Percentiles rank a stretch among this genome's conserved stretches.
Evolutionary conservation across 192 early-diverging fungal species (phyloP).

Genomic region (Linderina pennispora): DNA sequence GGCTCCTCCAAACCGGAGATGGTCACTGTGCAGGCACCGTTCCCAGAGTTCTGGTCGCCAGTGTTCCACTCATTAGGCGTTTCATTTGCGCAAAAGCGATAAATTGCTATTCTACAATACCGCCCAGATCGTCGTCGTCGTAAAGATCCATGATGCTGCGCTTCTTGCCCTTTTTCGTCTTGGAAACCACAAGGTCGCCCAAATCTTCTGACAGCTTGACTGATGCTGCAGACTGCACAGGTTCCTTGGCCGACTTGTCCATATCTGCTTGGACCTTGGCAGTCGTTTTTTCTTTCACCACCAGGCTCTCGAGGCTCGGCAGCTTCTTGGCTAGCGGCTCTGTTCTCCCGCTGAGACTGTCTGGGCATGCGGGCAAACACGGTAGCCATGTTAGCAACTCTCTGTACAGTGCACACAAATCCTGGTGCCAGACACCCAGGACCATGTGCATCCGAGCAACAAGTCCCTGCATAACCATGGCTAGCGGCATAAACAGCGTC

Average conservation of each 20-base stretch:
- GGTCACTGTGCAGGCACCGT: conserved; percentile 18
- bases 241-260: background rate
- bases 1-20: background rate
- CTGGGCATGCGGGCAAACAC: conserved; percentile 21
- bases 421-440: conserved; percentile 16
- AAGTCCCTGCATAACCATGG: conserved; percentile 18
- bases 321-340: background rate
- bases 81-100: background rate
- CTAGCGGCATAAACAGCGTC: conserved; percentile 34
- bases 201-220: background rate
- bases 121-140: conserved; percentile 1
- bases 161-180: conserved; percentile 7
- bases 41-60: conserved; percentile 19
- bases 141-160: conserved; percentile 9
- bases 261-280: background rate
- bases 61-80: conserved; percentile 13
- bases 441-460: conserved; percentile 16
- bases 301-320: too few relatives aligned
- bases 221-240: background rate
- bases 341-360: conserved; percentile 3
- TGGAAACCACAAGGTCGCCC: too few relatives aligned
- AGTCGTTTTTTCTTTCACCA: background rate
- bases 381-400: conserved; percentile 20
- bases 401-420: conserved; percentile 7
- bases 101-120: background rate